These are phyloP conservation scores for Globisporangium barbulae DNA, from an alignment of 352 stramenopile species.

Conservation along the genomic window DNA sequence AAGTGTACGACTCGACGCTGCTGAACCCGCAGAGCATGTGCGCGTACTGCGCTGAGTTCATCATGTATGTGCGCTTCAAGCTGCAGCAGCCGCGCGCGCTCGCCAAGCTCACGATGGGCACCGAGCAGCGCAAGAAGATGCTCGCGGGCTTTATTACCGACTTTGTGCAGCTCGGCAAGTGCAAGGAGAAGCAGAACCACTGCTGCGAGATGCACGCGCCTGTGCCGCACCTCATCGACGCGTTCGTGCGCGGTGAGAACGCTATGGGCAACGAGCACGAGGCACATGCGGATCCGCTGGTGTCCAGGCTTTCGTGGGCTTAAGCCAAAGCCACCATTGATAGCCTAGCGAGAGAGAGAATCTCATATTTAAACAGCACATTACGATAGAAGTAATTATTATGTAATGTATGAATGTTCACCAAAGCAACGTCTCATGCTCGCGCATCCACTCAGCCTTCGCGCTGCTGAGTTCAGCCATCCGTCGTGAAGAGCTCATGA, in stretches of 20 bases:
- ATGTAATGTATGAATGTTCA: too few species aligned
- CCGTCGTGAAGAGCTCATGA: too few species aligned
- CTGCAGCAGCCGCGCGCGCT: slow-evolving; percentile 41
- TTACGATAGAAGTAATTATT: too few species aligned
- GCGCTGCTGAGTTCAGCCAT: too few species aligned
- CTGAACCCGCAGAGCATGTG: slow-evolving; percentile 48
- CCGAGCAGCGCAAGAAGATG: slow-evolving; percentile 49
- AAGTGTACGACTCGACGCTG: slow-evolving; percentile 41
- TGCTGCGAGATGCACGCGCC: slow-evolving; percentile 43
- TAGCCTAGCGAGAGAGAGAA: too few species aligned
- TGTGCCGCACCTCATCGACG: slow-evolving; percentile 43
- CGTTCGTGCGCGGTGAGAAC: slow-evolving; percentile 24
- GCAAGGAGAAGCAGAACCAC: slow-evolving; percentile 30
- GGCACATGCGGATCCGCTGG: too few species aligned
- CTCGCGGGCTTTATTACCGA: slow-evolving; percentile 48
- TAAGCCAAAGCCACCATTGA: too few species aligned
- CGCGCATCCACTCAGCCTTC: too few species aligned
- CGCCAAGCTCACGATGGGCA: slow-evolving; percentile 29
- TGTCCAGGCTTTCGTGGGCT: too few species aligned
- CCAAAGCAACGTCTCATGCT: too few species aligned
- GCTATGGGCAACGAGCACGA: too few species aligned
- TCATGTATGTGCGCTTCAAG: slow-evolving; percentile 50
- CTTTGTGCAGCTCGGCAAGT: slow-evolving; percentile 44
- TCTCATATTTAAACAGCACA: too few species aligned
- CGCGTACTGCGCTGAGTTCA: slow-evolving; percentile 58